Evolutionary conservation across 176 grass and related monocot species (phyloP).

Genomic region (Rhynchospora pubera): DNA sequence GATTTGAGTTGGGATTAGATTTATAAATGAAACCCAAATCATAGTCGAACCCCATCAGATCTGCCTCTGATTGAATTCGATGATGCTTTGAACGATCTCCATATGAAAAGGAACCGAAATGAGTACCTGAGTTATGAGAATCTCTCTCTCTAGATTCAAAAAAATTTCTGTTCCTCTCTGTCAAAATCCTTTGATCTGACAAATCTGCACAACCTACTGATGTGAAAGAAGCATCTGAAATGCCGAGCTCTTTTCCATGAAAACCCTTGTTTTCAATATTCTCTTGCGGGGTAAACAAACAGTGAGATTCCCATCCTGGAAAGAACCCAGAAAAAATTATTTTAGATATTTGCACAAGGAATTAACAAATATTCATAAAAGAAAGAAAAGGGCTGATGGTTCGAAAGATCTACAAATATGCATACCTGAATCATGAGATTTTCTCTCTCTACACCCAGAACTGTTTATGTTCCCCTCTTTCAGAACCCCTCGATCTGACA

Average conservation of each 20-base stretch:
- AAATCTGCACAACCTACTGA: not conserved
- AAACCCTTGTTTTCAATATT: not conserved
- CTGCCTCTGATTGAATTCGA: not conserved
- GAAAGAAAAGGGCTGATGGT: not conserved
- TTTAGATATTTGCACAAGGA: not conserved
- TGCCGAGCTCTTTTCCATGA: not conserved
- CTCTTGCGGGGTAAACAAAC: not conserved
- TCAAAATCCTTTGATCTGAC: not conserved
- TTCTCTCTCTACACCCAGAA: not conserved
- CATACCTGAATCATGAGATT: slow-evolving; percentile 1
- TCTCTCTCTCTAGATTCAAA: not conserved
- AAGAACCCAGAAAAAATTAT: not conserved
- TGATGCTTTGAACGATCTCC: not conserved
- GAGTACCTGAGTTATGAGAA: not conserved
- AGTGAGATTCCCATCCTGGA: not conserved
- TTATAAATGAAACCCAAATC: slow-evolving; percentile 7
- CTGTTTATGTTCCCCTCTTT: not conserved
- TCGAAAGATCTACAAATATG: not conserved
- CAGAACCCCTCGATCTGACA: not conserved
- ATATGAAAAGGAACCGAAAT: not conserved
- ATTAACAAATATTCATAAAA: not conserved
- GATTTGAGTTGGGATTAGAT: not conserved
- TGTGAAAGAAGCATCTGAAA: not conserved
- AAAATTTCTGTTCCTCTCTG: not conserved
- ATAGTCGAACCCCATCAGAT: not conserved